These are phyloP conservation scores for Schwanniomyces occidentalis DNA, from an alignment of 805 yeast species.

Conservation along the genomic window DNA sequence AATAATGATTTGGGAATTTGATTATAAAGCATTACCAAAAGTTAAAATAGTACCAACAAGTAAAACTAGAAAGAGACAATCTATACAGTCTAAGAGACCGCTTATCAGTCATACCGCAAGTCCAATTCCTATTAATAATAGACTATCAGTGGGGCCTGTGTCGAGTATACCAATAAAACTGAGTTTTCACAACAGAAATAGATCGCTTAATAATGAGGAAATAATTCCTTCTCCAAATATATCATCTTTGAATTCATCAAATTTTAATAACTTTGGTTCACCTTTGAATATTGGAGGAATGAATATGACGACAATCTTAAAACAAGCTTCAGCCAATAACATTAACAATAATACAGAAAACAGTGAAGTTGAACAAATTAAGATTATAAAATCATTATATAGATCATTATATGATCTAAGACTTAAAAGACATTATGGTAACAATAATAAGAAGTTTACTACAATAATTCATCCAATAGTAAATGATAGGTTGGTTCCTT, in stretches of 20 bases:
- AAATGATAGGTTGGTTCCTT: constrained; percentile 38
- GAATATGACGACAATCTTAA: constrained; percentile 26
- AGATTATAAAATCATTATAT: constrained; percentile 32
- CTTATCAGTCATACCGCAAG: constrained; percentile 3
- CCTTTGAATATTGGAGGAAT: constrained; percentile 11
- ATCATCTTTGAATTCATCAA: constrained; percentile 3
- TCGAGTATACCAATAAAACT: constrained; percentile 1
- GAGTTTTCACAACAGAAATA: constrained; percentile 3
- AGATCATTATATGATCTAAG: constrained; percentile 35
- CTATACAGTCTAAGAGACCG: constrained; percentile 8
- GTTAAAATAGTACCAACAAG: constrained; percentile 19
- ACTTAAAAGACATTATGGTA: constrained; percentile 30
- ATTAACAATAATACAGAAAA: constrained; percentile 4
- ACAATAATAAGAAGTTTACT: constrained; percentile 12
- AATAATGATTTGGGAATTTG: constrained; percentile 45
- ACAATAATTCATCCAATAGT: constrained; percentile 37
- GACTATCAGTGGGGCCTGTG: constrained; percentile 5
- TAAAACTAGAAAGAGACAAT: constrained; percentile 6
- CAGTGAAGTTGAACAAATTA: constrained; percentile 18
- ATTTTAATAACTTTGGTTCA: constrained; percentile 3
- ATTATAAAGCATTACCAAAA: constrained; percentile 40
- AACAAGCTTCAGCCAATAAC: constrained; percentile 2
- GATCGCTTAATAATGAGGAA: constrained; percentile 7
- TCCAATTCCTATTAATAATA: constrained; percentile 7
- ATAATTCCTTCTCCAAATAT: background rate